Conservation (phyloP, 2,329 filamentous ascomycete genomes). For the Rutstroemia sp. region DNA sequence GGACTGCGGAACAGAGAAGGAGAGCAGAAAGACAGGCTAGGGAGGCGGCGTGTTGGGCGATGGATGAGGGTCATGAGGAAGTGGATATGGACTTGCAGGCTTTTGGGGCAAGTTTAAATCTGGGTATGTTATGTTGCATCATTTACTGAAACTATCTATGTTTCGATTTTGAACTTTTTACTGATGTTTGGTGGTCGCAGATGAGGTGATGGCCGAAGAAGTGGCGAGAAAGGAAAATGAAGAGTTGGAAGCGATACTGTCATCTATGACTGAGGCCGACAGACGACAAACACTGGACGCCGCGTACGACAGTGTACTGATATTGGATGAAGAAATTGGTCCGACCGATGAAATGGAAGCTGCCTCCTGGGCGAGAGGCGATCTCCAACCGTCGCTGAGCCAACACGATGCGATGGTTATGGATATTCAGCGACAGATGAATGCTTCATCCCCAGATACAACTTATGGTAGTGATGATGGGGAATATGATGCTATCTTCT, state of each 20-base stretch:
- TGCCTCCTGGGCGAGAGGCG: neutral
- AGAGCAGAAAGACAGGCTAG: conserved; percentile 27
- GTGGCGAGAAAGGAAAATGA: conserved; percentile 45
- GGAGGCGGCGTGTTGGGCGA: conserved; percentile 21
- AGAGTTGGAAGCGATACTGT: conserved; percentile 50
- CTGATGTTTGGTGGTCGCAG: conserved; percentile 11
- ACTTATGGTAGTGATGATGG: conserved; percentile 41
- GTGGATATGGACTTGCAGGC: conserved; percentile 7
- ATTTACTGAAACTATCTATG: neutral
- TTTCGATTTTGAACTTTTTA: neutral
- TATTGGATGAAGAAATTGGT: conserved; percentile 8
- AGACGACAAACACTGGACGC: neutral
- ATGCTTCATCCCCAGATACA: conserved; percentile 13
- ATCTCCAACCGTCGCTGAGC: neutral
- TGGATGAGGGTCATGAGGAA: conserved; percentile 15
- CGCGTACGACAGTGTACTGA: conserved; percentile 3
- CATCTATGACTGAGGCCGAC: conserved; percentile 35
- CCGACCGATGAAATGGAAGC: neutral
- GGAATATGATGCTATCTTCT: conserved; percentile 58
- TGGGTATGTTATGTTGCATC: conserved; percentile 1
- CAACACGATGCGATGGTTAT: neutral
- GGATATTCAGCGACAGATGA: conserved; percentile 3
- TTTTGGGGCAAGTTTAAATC: conserved; percentile 1
- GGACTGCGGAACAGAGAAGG: conserved; percentile 32
- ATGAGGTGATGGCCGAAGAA: conserved; percentile 41